Conservation (phyloP, 768 basidiomycete genomes). For the Termitomyces sp. region DNA sequence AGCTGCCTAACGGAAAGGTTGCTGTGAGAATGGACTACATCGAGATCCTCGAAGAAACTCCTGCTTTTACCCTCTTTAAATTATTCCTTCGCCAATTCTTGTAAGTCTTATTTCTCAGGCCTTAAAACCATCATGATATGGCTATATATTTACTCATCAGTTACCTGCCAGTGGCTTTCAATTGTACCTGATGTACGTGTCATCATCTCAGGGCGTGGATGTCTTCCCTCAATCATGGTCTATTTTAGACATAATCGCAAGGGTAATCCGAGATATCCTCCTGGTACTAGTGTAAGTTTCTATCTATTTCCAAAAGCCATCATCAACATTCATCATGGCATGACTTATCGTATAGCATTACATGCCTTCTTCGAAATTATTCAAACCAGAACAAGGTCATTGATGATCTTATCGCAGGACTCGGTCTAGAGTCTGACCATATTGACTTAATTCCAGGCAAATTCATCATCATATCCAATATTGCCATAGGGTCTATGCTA, state of each 20-base stretch:
- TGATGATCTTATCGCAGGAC: neutral
- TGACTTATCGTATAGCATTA: constrained; percentile 28
- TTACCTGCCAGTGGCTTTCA: constrained; percentile 32
- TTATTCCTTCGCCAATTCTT: constrained; percentile 44
- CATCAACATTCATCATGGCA: neutral
- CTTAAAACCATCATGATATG: neutral
- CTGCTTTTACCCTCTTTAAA: constrained; percentile 43
- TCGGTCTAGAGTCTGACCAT: neutral
- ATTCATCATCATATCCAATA: constrained; percentile 36
- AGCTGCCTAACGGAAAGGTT: constrained; percentile 35
- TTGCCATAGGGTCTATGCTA: constrained; percentile 34
- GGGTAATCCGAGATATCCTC: constrained; percentile 40
- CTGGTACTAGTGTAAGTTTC: constrained; percentile 37
- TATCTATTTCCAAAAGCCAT: neutral
- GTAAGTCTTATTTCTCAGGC: constrained; percentile 20
- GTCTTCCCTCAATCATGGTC: constrained; percentile 4
- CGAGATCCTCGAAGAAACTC: constrained; percentile 45
- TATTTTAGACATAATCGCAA: constrained; percentile 35
- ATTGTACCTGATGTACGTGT: constrained; percentile 35
- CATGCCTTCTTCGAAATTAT: constrained; percentile 35
- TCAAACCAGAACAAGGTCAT: constrained; percentile 40
- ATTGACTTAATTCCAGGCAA: constrained; percentile 16
- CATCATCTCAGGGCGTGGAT: neutral
- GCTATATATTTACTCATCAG: constrained; percentile 1
- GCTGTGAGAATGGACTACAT: constrained; percentile 37